Conservation (phyloP, 2,329 filamentous ascomycete species). For the Ceratocystis papillata region DNA sequence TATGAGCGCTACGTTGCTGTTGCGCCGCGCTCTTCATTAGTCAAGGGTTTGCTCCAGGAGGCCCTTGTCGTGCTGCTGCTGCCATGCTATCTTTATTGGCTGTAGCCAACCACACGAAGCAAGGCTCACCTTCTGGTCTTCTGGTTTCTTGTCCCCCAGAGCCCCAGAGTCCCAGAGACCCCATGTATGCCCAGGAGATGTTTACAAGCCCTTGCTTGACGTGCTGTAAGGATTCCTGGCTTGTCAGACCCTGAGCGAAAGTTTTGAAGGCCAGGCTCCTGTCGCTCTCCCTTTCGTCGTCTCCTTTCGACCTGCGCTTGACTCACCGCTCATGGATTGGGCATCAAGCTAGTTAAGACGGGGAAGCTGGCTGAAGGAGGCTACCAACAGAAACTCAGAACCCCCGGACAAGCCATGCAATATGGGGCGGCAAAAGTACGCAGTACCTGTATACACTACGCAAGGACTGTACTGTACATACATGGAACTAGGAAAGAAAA, state of each 20-base stretch:
- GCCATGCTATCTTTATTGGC: background rate
- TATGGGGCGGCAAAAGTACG: background rate
- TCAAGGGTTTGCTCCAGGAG: no score
- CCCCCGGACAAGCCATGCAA: background rate
- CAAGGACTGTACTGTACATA: no score
- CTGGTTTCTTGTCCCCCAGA: no score
- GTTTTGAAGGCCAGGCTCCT: background rate
- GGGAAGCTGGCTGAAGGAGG: background rate
- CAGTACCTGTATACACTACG: background rate
- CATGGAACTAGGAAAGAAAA: no score
- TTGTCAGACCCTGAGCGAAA: background rate
- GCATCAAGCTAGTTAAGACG: background rate
- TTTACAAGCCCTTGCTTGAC: background rate
- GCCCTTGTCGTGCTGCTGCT: no score
- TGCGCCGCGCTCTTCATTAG: no score
- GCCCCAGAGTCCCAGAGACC: no score
- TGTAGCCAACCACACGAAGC: background rate
- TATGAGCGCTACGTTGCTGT: no score
- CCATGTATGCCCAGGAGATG: background rate
- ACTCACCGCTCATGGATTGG: conserved; percentile 3
- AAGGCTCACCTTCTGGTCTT: background rate
- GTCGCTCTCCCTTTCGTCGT: background rate
- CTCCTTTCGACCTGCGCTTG: background rate
- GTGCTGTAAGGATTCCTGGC: background rate
- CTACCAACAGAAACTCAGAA: background rate